These are phyloP conservation scores for Dryas drummondii DNA, from an alignment of 306 rosid genomes.

Conservation along the genomic window DNA sequence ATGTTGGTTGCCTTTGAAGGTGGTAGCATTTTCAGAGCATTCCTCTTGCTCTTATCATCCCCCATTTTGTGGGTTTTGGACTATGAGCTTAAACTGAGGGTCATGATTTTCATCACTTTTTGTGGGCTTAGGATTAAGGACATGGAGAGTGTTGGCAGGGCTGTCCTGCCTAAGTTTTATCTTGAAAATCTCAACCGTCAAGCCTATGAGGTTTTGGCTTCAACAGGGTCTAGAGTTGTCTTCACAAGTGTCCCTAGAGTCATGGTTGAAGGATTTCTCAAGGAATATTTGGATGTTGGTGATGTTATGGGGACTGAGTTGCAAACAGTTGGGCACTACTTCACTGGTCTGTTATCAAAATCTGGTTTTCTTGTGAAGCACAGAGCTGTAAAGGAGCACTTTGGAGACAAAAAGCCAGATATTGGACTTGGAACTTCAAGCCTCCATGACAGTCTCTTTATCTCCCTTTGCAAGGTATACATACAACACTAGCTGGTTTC, in stretches of 20 bases:
- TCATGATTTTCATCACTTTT: slow-evolving; percentile 68
- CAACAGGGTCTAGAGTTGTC: slow-evolving; percentile 50
- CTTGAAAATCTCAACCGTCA: slow-evolving; percentile 64
- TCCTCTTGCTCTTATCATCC: slow-evolving; percentile 63
- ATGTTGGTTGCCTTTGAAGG: slow-evolving; percentile 93
- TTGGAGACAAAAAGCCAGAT: slow-evolving; percentile 70
- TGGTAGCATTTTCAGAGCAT: slow-evolving; percentile 70
- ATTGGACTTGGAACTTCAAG: slow-evolving; percentile 67
- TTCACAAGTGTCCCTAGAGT: slow-evolving; percentile 77
- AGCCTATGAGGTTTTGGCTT: slow-evolving; percentile 54
- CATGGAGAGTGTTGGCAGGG: slow-evolving; percentile 56
- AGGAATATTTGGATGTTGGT: slow-evolving; percentile 59
- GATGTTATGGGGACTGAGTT: slow-evolving; percentile 75
- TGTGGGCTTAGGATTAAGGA: slow-evolving; percentile 53
- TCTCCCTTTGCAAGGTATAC: slow-evolving; percentile 80
- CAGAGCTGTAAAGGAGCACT: slow-evolving; percentile 58
- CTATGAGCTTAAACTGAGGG: slow-evolving; percentile 46
- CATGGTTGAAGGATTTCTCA: slow-evolving; percentile 73
- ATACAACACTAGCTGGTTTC: background rate
- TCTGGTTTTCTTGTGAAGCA: slow-evolving; percentile 68
- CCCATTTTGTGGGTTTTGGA: slow-evolving; percentile 56
- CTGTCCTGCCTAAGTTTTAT: slow-evolving; percentile 83
- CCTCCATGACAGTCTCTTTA: slow-evolving; percentile 58
- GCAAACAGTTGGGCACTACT: slow-evolving; percentile 50
- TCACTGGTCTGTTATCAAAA: slow-evolving; percentile 55